Evolutionary conservation across 2,329 filamentous ascomycete species (phyloP), one percentile per base, ranked within the genome.

Genomic region (Epichloe sp.): DNA sequence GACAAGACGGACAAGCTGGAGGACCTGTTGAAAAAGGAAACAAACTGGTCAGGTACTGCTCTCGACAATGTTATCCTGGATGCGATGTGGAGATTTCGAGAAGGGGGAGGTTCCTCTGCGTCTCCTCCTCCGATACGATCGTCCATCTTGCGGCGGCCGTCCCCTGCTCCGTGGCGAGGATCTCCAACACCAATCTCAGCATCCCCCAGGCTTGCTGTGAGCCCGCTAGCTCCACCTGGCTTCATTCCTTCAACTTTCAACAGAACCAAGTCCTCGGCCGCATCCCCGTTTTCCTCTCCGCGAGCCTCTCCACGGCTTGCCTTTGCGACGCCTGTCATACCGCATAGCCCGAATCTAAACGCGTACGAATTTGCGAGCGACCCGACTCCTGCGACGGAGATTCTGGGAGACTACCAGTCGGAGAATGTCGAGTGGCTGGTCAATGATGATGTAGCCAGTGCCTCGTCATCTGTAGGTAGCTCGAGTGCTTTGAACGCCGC

Each of bases 351-450:
- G 40, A 95, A 80, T 63, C 71, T 97, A 56, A 96, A 95, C 70
- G 88, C 90, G 50, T 98, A 97, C 70, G 88, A 95, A 67, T 96
- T 96, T 69, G 79, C 81, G 47, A 91, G 82, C 62, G 89, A 95
- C 61, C 78, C 83, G 19, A 87, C 82, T 47, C 85, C 88, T 6
- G 82, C 86, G 17, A 83, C 84, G 44, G 90, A 97, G 62, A 86
- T 87, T 54, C 91, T 94, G 63, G 89, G 89, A 52, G 89, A 97
- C 60, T 85, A 89, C 62, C 90, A 91, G 58, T 87, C 85, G 56
- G 91, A 97, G 65, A 95, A 93, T 60, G 89, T 98, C 49, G 91
- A 97, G 68, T 97, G 91, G 93, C 77, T 97, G 44, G 88, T 96
- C 58, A 93, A 93, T 64, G 90, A 95, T 65, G 85, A 88, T 60